A percentile compares a stretch with the other conserved stretches of the same genome.
These are phyloP conservation scores for Detonula confervacea DNA, from an alignment of 352 stramenopile genomes.

Conservation along the genomic window DNA sequence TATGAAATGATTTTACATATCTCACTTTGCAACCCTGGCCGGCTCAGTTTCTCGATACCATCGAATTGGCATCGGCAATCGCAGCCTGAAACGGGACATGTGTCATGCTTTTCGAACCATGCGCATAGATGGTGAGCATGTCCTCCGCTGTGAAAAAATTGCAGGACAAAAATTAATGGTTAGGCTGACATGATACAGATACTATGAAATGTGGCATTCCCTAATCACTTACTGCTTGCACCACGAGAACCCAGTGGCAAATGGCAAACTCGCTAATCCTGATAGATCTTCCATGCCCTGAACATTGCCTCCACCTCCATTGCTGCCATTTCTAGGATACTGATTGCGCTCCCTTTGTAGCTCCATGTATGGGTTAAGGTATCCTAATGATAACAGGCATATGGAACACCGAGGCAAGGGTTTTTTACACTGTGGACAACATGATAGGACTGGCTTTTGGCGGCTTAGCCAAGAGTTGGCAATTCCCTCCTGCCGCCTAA, in stretches of 20 bases:
- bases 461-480: constrained; percentile 87
- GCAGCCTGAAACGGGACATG: constrained; percentile 93
- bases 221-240: constrained; percentile 32
- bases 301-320: constrained; percentile 18
- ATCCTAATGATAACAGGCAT: constrained; percentile 92
- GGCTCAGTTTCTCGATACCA: constrained; percentile 69
- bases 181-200: too few species aligned
- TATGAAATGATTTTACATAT: too few species aligned
- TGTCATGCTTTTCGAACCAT: constrained; percentile 91
- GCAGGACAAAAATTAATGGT: neutral
- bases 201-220: neutral
- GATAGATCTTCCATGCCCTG: constrained; percentile 79
- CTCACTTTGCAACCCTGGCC: constrained; percentile 27
- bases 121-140: constrained; percentile 93
- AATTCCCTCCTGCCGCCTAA: constrained; percentile 90
- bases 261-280: constrained; percentile 91
- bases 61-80: constrained; percentile 91
- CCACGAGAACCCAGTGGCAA: constrained; percentile 95
- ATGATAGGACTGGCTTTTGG: constrained; percentile 89
- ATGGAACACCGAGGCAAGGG: constrained; percentile 92
- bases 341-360: constrained; percentile 84
- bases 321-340: constrained; percentile 38
- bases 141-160: constrained; percentile 57
- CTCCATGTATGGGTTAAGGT: constrained; percentile 95
- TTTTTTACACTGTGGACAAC: constrained; percentile 93